Evolutionary conservation across 202 grass and related monocot genomes (phyloP).

Genomic region (Sporobolus alterniflorus): DNA sequence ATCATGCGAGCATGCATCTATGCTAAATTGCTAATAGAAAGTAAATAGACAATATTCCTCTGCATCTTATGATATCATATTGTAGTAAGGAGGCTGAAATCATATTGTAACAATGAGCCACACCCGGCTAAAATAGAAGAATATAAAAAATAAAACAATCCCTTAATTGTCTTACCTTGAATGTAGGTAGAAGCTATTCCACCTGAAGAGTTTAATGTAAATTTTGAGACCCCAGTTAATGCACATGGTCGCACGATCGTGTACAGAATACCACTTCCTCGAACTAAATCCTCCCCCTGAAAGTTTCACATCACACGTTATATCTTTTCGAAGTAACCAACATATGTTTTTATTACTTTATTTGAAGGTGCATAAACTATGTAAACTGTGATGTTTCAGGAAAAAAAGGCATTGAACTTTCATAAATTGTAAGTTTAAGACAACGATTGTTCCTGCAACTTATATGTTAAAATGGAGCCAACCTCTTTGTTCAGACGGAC

Average conservation of each 20-base stretch:
- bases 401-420: not conserved
- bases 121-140: no score
- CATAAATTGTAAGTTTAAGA: slow-evolving; percentile 16
- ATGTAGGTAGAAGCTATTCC: no score
- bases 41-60: no score
- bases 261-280: slow-evolving; percentile 80
- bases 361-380: slow-evolving; percentile 15
- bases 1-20: no score
- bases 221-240: slow-evolving; percentile 90
- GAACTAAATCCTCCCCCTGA: slow-evolving; percentile 96
- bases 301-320: not conserved
- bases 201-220: no score
- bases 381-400: not conserved
- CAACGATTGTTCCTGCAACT: slow-evolving; percentile 61
- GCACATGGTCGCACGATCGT: slow-evolving; percentile 91
- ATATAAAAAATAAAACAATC: no score
- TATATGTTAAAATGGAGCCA: slow-evolving; percentile 88
- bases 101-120: no score
- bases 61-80: no score
- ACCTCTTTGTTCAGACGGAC: slow-evolving; percentile 98
- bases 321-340: not conserved
- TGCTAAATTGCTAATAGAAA: no score
- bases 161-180: no score
- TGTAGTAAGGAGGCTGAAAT: no score
- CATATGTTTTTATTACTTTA: slow-evolving; percentile 23